A percentile compares a stretch with the other conserved stretches of the same genome.
Evolutionary conservation across 108 stramenopile genomes (phyloP).

Genomic region (Nitzschia sp.): DNA sequence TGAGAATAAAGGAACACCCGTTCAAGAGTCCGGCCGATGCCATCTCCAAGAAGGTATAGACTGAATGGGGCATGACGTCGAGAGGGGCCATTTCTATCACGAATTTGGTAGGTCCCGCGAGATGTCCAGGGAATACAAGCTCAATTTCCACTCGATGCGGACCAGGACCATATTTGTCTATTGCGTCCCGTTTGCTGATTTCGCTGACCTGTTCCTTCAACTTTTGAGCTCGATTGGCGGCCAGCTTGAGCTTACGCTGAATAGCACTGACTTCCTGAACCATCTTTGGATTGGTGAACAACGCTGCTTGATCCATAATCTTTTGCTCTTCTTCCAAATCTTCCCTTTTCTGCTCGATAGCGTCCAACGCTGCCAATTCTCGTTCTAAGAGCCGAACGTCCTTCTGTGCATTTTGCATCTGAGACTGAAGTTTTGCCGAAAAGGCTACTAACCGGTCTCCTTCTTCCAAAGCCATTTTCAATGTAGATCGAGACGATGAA

Average conservation of each 20-base stretch:
- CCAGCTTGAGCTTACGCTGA: conserved; percentile 30
- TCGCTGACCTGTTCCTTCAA: conserved; percentile 35
- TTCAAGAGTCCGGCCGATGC: conserved; percentile 46
- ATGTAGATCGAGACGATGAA: conserved; percentile 23
- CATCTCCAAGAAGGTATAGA: conserved; percentile 71
- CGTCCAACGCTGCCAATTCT: conserved; percentile 36
- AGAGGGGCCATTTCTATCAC: conserved; percentile 70
- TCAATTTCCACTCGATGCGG: conserved; percentile 68
- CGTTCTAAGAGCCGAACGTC: conserved; percentile 28
- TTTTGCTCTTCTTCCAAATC: conserved; percentile 25
- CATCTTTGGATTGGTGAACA: conserved; percentile 32
- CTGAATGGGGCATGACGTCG: conserved; percentile 79
- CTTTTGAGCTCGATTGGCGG: conserved; percentile 25
- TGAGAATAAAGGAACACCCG: conserved; percentile 54
- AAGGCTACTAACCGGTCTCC: conserved; percentile 28
- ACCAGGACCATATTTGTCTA: conserved; percentile 55
- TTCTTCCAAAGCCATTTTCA: conserved; percentile 18
- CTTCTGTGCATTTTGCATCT: conserved; percentile 17
- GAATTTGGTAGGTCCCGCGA: conserved; percentile 39
- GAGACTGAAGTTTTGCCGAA: conserved; percentile 22
- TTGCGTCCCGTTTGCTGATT: conserved; percentile 29
- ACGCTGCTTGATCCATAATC: conserved; percentile 20
- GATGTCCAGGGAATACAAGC: conserved; percentile 50
- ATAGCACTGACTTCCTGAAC: conserved; percentile 25
- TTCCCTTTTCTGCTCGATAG: conserved; percentile 27